Evolutionary conservation across 345 rosid genomes (phyloP).

Genomic region (Syzygium aromaticum): DNA sequence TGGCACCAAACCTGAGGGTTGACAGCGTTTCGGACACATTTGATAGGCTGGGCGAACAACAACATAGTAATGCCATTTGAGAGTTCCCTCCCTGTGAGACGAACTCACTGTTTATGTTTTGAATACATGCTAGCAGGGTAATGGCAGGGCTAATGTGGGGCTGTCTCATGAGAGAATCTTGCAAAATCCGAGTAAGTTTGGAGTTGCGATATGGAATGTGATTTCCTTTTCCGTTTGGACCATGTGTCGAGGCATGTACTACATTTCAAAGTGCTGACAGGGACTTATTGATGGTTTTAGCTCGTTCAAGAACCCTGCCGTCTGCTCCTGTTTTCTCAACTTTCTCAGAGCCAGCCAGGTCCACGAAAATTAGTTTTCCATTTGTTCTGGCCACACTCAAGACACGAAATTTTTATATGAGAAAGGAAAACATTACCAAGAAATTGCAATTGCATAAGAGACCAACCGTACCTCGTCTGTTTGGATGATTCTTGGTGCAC

Average conservation of each 20-base stretch:
- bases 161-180: conserved; percentile 69
- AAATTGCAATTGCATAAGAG: background rate
- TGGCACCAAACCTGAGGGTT: conserved; percentile 82
- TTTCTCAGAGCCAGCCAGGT: conserved; percentile 92
- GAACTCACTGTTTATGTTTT: background rate
- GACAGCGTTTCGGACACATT: conserved; percentile 79
- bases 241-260: conserved; percentile 64
- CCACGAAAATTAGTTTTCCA: conserved; percentile 73
- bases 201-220: conserved; percentile 80
- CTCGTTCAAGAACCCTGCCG: conserved; percentile 86
- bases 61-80: conserved; percentile 66
- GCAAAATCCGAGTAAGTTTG: conserved; percentile 77
- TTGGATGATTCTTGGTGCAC: conserved; percentile 40
- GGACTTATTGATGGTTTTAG: conserved; percentile 80
- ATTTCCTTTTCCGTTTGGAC: conserved; percentile 45
- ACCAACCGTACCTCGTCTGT: conserved; percentile 41
- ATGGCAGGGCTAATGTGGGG: background rate
- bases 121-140: background rate
- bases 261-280: conserved; percentile 84
- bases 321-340: conserved; percentile 93
- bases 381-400: conserved; percentile 34
- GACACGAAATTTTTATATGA: background rate
- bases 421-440: background rate
- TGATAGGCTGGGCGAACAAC: conserved; percentile 78
- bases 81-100: conserved; percentile 70